A percentile compares a stretch with the other conserved stretches of the same genome.
phyloP scores from a whole-genome alignment of 73 alveolate genomes.

The Urostyla sp. region DNA sequence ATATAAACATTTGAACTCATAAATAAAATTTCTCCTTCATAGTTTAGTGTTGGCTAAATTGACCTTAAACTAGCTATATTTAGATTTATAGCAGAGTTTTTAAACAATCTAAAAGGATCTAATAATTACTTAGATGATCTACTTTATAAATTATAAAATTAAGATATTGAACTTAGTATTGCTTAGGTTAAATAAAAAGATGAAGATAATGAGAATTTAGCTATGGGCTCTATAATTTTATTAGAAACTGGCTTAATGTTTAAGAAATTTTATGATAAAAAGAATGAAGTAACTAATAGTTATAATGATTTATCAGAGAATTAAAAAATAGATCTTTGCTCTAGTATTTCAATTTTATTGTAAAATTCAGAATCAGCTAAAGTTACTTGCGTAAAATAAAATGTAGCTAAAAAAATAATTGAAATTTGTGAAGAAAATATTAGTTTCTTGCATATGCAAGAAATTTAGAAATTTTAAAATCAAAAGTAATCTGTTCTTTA shows the following conservation, averaged over 20 bases:
- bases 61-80: constrained; percentile 18
- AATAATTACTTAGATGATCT: constrained; percentile 39
- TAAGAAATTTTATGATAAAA: constrained; percentile 9
- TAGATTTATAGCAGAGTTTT: constrained; percentile 32
- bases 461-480: constrained; percentile 26
- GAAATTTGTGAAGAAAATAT: constrained; percentile 32
- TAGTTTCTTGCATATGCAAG: constrained; percentile 15
- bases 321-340: constrained; percentile 25
- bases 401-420: constrained; percentile 38
- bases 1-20: constrained; percentile 7
- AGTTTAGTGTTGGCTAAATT: constrained; percentile 5
- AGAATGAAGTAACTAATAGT: too few relatives aligned
- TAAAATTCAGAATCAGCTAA: constrained; percentile 44
- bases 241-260: constrained; percentile 44
- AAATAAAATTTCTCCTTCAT: background rate
- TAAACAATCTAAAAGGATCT: background rate
- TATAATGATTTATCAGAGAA: constrained; percentile 49
- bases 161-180: too few relatives aligned
- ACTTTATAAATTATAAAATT: constrained; percentile 6
- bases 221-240: constrained; percentile 19
- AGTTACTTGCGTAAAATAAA: constrained; percentile 43
- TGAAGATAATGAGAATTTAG: background rate
- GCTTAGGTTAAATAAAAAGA: background rate
- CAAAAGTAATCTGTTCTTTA: background rate
- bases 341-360: constrained; percentile 35